A percentile compares a stretch with the other conserved stretches of the same genome.
phyloP scores from a whole-genome alignment of 768 basidiomycete genomes.

The Pleurotus djamor region DNA sequence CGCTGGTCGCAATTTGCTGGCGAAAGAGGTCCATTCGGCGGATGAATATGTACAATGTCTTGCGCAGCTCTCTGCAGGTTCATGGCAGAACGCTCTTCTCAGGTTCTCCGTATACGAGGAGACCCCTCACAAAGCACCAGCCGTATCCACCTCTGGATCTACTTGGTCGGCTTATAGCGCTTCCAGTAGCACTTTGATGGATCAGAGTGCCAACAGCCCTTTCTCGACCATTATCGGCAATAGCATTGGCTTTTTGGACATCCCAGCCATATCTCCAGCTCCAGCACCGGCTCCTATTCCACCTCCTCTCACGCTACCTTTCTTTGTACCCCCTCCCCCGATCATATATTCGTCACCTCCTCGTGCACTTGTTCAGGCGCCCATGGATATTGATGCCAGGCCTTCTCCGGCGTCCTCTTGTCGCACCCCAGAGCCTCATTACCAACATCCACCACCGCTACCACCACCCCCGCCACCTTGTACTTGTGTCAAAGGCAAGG shows the following conservation, averaged over 20 bases:
- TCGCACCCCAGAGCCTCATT: neutral
- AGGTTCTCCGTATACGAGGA: conserved; percentile 63
- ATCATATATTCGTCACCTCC: conserved; percentile 26
- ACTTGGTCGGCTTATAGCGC: neutral
- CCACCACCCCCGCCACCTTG: conserved; percentile 33
- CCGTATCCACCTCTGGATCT: neutral
- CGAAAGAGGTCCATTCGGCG: conserved; percentile 52
- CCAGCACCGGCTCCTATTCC: conserved; percentile 1
- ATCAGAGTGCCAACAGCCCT: neutral
- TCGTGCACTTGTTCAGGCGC: conserved; percentile 16
- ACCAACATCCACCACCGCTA: neutral
- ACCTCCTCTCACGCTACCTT: conserved; percentile 18
- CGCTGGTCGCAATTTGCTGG: conserved; percentile 58
- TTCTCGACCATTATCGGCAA: neutral
- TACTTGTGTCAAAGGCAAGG: conserved; percentile 40
- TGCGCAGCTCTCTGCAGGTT: conserved; percentile 43
- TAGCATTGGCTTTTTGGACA: conserved; percentile 8
- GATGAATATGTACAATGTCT: conserved; percentile 57
- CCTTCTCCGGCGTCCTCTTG: conserved; percentile 6
- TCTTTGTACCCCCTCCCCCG: conserved; percentile 31
- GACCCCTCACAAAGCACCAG: conserved; percentile 33
- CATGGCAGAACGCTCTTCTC: conserved; percentile 59
- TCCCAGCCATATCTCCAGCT: conserved; percentile 10
- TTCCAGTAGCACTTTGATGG: neutral
- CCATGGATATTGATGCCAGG: conserved; percentile 18